Evolutionary conservation across 1,139 yeast species (phyloP).

Genomic region (Pichia sp.): DNA sequence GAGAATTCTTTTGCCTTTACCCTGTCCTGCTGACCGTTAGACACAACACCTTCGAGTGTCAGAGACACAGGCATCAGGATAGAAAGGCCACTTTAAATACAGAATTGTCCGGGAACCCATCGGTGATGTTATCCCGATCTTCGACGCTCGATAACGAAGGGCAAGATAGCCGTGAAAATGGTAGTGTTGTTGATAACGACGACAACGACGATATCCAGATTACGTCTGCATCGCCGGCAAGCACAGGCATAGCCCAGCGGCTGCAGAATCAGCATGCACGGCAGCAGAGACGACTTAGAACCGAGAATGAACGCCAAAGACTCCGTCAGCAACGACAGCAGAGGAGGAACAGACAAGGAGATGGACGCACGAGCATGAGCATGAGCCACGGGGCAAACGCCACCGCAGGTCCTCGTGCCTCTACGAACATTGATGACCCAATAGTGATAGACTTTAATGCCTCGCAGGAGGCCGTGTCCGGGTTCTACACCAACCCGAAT

Average conservation of each 20-base stretch:
- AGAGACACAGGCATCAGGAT: no score
- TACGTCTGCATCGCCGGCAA: neutral
- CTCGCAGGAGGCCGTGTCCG: neutral
- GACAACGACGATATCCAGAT: neutral
- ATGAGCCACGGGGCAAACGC: neutral
- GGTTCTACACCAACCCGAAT: conserved; percentile 11
- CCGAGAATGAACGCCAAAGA: neutral
- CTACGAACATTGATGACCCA: neutral
- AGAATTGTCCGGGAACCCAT: neutral
- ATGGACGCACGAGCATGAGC: neutral
- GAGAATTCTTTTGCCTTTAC: neutral
- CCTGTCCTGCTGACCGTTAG: neutral
- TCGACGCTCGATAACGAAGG: neutral
- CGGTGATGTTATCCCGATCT: neutral
- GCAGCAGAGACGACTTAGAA: neutral
- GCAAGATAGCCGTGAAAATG: neutral
- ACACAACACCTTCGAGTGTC: no score
- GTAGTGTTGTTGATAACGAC: neutral
- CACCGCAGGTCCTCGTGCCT: neutral
- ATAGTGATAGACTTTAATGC: neutral
- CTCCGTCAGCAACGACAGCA: neutral
- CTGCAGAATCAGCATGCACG: neutral
- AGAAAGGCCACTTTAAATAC: no score
- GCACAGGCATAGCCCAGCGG: neutral
- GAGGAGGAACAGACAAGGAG: neutral